Evolutionary conservation across 1,139 yeast genomes (phyloP).

Genomic region (Saccharomyces hybrid): DNA sequence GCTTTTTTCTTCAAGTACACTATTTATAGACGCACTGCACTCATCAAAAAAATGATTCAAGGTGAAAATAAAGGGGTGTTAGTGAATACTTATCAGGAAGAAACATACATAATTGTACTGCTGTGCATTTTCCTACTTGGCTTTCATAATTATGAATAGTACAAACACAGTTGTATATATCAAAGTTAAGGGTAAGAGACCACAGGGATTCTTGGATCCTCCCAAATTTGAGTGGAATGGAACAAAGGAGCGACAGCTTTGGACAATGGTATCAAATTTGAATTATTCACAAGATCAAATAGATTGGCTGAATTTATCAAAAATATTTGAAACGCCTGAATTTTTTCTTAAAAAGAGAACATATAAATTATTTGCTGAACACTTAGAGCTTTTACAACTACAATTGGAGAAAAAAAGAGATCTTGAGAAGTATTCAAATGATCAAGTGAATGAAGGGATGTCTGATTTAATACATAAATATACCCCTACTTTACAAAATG

Average conservation of each 20-base stretch:
- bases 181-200: constrained; percentile 32
- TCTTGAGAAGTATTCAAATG: neutral
- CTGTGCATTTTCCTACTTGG: too few species aligned
- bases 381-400: constrained; percentile 21
- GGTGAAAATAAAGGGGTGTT: neutral
- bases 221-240: constrained; percentile 36
- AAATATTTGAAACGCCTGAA: constrained; percentile 24
- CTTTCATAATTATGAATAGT: constrained; percentile 18
- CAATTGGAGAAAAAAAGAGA: constrained; percentile 19
- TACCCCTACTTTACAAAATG: neutral
- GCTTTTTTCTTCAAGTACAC: neutral
- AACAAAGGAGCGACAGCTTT: constrained; percentile 35
- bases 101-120: neutral
- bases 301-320: constrained; percentile 32
- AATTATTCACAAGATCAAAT: constrained; percentile 32
- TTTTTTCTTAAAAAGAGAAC: constrained; percentile 26
- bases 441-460: neutral
- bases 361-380: constrained; percentile 24
- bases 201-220: constrained; percentile 38
- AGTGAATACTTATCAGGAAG: neutral
- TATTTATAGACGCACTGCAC: neutral
- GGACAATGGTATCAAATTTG: constrained; percentile 35
- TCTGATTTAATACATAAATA: constrained; percentile 1
- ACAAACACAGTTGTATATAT: constrained; percentile 26
- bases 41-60: neutral